Evolutionary conservation across 306 rosid genomes (phyloP).

Genomic region (Vicia sativa): DNA sequence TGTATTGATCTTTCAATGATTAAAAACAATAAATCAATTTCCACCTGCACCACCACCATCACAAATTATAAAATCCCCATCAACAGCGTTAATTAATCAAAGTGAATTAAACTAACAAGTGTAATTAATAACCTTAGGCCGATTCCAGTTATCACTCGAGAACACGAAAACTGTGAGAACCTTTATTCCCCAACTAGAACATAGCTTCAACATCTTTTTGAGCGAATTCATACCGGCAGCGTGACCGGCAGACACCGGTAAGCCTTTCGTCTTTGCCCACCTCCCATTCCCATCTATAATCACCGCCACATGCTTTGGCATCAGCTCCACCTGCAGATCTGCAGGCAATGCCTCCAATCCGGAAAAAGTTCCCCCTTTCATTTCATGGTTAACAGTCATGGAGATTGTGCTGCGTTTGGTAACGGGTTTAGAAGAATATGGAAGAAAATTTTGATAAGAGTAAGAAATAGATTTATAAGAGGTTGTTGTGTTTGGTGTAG

Average conservation of each 20-base stretch:
- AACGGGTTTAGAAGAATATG: neutral
- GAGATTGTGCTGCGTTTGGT: neutral
- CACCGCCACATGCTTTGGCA: conserved; percentile 89
- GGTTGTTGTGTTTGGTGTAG: neutral
- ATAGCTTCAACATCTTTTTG: conserved; percentile 46
- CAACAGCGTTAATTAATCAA: neutral
- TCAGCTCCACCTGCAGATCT: conserved; percentile 53
- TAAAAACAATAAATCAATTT: conserved; percentile 61
- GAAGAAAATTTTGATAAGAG: neutral
- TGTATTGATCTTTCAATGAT: conserved; percentile 53
- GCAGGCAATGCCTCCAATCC: conserved; percentile 52
- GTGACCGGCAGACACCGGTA: conserved; percentile 59
- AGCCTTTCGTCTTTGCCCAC: conserved; percentile 65
- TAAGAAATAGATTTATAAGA: neutral
- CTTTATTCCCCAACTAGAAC: conserved; percentile 61
- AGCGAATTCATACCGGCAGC: conserved; percentile 57
- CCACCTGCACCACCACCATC: conserved; percentile 53
- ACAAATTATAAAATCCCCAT: neutral
- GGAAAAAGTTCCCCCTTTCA: neutral
- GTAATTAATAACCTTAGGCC: conserved; percentile 56
- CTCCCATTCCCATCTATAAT: conserved; percentile 82
- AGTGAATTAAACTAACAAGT: neutral
- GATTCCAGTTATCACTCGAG: conserved; percentile 71
- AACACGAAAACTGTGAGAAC: conserved; percentile 71
- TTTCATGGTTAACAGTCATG: conserved; percentile 9